Evolutionary conservation across 2,329 filamentous ascomycete species (phyloP).

Genomic region (Fonsecaea pedrosoi): DNA sequence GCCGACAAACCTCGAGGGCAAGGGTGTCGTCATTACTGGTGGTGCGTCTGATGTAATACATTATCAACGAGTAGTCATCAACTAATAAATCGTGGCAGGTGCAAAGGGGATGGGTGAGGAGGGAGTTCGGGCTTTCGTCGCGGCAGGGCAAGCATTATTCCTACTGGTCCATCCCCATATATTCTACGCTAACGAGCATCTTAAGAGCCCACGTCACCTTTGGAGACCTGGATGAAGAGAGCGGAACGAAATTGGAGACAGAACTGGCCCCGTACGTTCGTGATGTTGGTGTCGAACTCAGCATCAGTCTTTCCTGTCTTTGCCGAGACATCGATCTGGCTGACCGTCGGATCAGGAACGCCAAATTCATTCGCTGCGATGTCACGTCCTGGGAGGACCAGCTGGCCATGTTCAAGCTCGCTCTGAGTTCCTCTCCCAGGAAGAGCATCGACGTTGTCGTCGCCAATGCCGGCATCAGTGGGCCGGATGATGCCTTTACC

Average conservation of each 20-base stretch:
- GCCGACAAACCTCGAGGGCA: slow-evolving; percentile 33
- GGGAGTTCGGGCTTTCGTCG: slow-evolving; percentile 41
- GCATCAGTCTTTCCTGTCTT: neutral
- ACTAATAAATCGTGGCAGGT: slow-evolving; percentile 29
- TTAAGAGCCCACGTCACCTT: slow-evolving; percentile 35
- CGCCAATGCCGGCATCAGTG: slow-evolving; percentile 69
- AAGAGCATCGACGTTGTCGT: slow-evolving; percentile 68
- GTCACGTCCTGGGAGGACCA: slow-evolving; percentile 71
- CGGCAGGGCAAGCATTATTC: slow-evolving; percentile 30
- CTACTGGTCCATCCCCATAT: neutral
- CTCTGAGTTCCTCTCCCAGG: slow-evolving; percentile 59
- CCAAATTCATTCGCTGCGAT: slow-evolving; percentile 53
- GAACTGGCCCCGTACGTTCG: slow-evolving; percentile 17
- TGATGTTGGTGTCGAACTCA: neutral
- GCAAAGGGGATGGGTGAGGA: slow-evolving; percentile 44
- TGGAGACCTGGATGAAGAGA: slow-evolving; percentile 49
- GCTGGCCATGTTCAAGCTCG: slow-evolving; percentile 66
- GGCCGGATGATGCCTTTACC: slow-evolving; percentile 43
- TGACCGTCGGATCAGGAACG: slow-evolving; percentile 13
- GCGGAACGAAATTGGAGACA: slow-evolving; percentile 43
- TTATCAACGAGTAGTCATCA: neutral
- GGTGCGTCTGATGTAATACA: slow-evolving; percentile 24
- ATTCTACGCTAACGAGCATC: neutral
- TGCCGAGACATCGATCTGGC: neutral
- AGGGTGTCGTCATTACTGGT: slow-evolving; percentile 44